Base-by-base conservation (phyloP, 371 early-diverging fungal species). In the Zopfochytrium polystomum region DNA sequence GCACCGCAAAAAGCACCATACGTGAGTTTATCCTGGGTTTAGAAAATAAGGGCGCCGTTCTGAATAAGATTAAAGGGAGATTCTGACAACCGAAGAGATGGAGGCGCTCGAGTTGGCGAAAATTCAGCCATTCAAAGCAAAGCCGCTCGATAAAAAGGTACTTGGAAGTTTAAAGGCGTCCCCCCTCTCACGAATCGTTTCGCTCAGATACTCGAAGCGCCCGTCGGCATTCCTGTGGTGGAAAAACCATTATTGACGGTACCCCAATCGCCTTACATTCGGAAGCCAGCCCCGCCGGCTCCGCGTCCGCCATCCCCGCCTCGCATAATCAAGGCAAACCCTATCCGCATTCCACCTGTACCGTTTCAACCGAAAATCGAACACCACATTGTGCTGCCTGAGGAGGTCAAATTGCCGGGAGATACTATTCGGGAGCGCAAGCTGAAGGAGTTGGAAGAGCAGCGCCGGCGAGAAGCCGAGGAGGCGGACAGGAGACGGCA, bases 251-350 rank as follows among this genome's bases (percentile, higher is more conserved):
- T 52, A 20, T 63, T 75, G 7, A 80, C 80, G 2, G 62, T 76
- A 30, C 80, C 80, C 18, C 20, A 53, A 44, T 74, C 77, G 60
- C 71, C 71, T 11, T 52, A 60, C 20, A 11, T 38, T 38, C 62
- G 67, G 4, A 30, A 57, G n/a, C 32, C 60, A 2, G 44, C 50
- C 42, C 25, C 29, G 3, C 7, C 11, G 13, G 51, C 29, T 25
- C 56, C 45, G 15, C 22, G 31, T 20, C 62, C 56, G 29, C 63
- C 63, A 2, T 51, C 62, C 9, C 69, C 70, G 2, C 62, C 67
- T 2, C 30, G 52, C 22, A 55, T 71, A 43, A 54, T 71, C 35
- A 75, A 76, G 42, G 80, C 80, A 3, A 73, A 74, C 63, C 80
- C 80, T 3, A 55, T 76, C 22, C n/a, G n/a, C n/a, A 49, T 9